A percentile compares a stretch with the other conserved stretches of the same genome.
Conservation (phyloP, 495 filamentous ascomycete genomes). For the Apodospora peruviana region DNA sequence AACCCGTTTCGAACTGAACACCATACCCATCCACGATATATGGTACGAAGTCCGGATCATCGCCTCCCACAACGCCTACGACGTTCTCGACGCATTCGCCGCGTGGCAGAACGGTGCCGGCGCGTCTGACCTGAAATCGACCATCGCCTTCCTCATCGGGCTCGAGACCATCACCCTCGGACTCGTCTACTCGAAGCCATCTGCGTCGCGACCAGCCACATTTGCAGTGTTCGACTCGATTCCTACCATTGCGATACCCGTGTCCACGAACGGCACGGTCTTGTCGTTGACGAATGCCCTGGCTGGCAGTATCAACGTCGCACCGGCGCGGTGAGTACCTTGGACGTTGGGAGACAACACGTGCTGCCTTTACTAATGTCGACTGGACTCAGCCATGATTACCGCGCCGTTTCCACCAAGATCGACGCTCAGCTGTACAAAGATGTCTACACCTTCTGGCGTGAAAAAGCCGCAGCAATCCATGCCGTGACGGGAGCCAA, state of each 20-base stretch:
- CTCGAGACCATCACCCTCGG: not conserved
- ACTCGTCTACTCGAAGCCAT: not conserved
- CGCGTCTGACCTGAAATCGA: not conserved
- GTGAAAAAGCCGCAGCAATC: slow-evolving; percentile 8
- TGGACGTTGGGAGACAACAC: no score
- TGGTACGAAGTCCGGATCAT: slow-evolving; percentile 14
- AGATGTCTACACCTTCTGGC: slow-evolving; percentile 23
- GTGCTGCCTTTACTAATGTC: no score
- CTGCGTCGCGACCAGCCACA: not conserved
- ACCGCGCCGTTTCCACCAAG: slow-evolving; percentile 13
- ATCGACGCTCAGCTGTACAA: slow-evolving; percentile 25
- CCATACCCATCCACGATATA: slow-evolving; percentile 18
- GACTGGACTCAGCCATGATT: slow-evolving; percentile 29
- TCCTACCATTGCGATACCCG: no score
- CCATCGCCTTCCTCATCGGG: not conserved
- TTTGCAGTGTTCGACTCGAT: not conserved
- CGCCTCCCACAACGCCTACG: not conserved
- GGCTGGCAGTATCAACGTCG: no score
- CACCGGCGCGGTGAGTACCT: no score
- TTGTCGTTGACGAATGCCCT: no score
- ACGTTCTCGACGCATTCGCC: not conserved
- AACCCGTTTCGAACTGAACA: slow-evolving; percentile 37
- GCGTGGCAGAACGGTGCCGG: not conserved
- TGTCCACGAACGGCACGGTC: no score
- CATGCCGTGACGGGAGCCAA: slow-evolving; percentile 16